Evolutionary conservation across 192 early-diverging fungal species (phyloP).

Genomic region (Geranomyces variabilis): DNA sequence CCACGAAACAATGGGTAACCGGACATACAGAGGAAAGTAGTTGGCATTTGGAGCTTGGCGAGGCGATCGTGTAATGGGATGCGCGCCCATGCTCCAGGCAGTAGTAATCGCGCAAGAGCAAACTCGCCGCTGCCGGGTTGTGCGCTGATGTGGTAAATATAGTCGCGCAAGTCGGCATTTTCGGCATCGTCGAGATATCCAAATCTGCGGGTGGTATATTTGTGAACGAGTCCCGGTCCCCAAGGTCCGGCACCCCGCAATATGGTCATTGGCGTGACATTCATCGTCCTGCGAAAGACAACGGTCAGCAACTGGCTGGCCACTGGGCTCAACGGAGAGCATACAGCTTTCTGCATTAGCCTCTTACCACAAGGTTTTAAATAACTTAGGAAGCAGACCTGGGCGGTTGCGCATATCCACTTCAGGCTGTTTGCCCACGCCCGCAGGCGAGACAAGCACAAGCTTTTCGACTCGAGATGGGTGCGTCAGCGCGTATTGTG

Average conservation of each 20-base stretch:
- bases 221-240: constrained; percentile 61
- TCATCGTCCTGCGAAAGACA: constrained; percentile 37
- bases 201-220: constrained; percentile 63
- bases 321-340: constrained; percentile 30
- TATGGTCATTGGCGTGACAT: constrained; percentile 79
- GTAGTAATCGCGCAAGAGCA: constrained; percentile 72
- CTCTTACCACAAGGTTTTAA: constrained; percentile 1
- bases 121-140: constrained; percentile 82
- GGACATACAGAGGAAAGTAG: constrained; percentile 63
- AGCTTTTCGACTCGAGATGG: constrained; percentile 85
- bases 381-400: constrained; percentile 13
- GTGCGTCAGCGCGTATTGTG: constrained; percentile 84
- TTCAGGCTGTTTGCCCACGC: constrained; percentile 18
- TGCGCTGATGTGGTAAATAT: constrained; percentile 79
- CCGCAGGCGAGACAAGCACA: constrained; percentile 80
- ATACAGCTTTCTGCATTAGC: background rate
- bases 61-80: constrained; percentile 73
- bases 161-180: constrained; percentile 70
- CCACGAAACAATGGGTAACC: background rate
- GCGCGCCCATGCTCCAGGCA: constrained; percentile 74
- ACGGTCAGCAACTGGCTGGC: constrained; percentile 6
- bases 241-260: constrained; percentile 79
- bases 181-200: constrained; percentile 69
- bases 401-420: constrained; percentile 13
- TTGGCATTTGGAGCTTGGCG: constrained; percentile 67